Conservation (phyloP, 768 basidiomycete species). For the Tricholoma terreum region DNA sequence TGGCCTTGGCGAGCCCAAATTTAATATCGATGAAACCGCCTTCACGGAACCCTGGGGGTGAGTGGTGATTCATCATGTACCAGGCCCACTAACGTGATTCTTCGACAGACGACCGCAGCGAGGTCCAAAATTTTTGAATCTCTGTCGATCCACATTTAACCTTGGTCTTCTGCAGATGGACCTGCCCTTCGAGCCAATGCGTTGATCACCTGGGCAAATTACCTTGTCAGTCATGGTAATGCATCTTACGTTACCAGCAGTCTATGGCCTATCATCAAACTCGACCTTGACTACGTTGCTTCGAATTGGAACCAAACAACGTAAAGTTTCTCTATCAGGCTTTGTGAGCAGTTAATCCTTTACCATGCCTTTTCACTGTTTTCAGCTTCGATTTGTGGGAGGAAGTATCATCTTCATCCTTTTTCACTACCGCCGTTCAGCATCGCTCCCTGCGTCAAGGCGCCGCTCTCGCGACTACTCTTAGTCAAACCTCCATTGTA, state of each 20-base stretch:
- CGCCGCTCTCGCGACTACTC: slow-evolving; percentile 52
- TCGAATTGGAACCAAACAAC: slow-evolving; percentile 65
- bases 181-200: slow-evolving; percentile 70
- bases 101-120: slow-evolving; percentile 51
- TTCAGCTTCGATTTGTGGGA: slow-evolving; percentile 74
- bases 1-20: slow-evolving; percentile 74
- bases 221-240: slow-evolving; percentile 48
- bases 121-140: slow-evolving; percentile 29
- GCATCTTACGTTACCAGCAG: slow-evolving; percentile 41
- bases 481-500: slow-evolving; percentile 50
- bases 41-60: slow-evolving; percentile 52
- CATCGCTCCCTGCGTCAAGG: slow-evolving; percentile 75
- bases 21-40: slow-evolving; percentile 62
- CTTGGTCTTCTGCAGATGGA: slow-evolving; percentile 47
- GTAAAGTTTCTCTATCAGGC: slow-evolving; percentile 19
- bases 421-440: slow-evolving; percentile 80
- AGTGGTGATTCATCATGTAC: neutral
- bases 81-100: neutral
- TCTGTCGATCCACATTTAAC: neutral
- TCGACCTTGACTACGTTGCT: slow-evolving; percentile 74
- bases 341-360: neutral
- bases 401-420: slow-evolving; percentile 68
- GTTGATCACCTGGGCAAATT: slow-evolving; percentile 66
- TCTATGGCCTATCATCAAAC: slow-evolving; percentile 70
- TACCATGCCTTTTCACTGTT: slow-evolving; percentile 32